Evolutionary conservation across 148 eudicot species (phyloP).

Genomic region (Amaranthus hypochondriacus): DNA sequence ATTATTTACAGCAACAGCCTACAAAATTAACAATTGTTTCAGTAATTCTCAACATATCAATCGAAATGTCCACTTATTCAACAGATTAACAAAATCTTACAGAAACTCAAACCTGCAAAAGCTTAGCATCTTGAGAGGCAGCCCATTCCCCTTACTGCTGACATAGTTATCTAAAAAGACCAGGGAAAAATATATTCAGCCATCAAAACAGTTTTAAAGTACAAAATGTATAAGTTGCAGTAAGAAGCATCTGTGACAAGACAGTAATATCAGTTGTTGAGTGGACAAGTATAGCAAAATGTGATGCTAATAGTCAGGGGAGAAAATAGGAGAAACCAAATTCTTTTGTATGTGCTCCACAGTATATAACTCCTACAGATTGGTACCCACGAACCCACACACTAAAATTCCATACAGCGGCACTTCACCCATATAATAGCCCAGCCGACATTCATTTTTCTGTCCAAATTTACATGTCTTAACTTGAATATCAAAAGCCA

Average conservation of each 20-base stretch:
- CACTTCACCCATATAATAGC: no score
- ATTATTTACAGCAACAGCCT: constrained; percentile 99
- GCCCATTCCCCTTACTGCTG: constrained; percentile 99
- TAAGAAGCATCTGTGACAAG: not conserved
- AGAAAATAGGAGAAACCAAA: not conserved
- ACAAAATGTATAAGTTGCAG: not conserved
- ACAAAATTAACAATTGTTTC: constrained; percentile 21
- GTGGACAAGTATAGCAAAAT: not conserved
- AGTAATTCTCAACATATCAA: constrained; percentile 8
- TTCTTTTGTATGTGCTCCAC: not conserved
- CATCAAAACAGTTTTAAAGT: not conserved
- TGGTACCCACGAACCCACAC: not conserved
- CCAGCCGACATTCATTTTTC: no score
- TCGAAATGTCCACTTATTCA: not conserved
- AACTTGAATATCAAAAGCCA: not conserved
- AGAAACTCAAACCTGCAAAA: constrained; percentile 57
- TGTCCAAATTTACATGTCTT: not conserved
- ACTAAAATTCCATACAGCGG: not conserved
- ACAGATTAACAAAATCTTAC: not conserved
- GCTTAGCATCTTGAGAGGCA: constrained; percentile 73
- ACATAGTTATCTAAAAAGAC: constrained; percentile 79
- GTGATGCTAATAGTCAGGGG: not conserved
- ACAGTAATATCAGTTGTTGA: not conserved
- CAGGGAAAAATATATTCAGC: not conserved
- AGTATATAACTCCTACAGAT: not conserved